Evolutionary conservation across 352 stramenopile genomes (phyloP), one percentile per base, ranked within the genome.

Genomic region (Globisporangium nunn): DNA sequence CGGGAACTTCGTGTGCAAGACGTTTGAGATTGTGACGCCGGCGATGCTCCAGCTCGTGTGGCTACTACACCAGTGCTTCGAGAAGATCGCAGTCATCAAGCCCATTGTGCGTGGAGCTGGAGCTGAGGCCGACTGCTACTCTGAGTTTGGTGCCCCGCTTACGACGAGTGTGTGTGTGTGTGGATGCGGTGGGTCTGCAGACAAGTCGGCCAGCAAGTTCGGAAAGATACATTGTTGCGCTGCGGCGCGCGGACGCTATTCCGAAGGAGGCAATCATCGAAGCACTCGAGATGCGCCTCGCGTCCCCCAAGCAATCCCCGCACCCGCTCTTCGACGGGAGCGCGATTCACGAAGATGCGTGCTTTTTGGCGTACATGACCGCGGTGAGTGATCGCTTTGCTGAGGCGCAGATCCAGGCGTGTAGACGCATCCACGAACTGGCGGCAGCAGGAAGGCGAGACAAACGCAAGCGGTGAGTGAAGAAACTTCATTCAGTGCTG

Each of bases 141-240:
- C 56, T 23, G 23, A 23, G 23, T 23, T 23, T 66, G 11, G 8
- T 33, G 52, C 4, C n/a, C 14, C 44, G 28, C 37, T 43, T 14
- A 43, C 1, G 10, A 7, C 33, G 33, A 5, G 5, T 37, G 33
- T 37, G 4, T 5, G 33, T 37, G 33, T 8, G 4, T 8, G 33
- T 37, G 33, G 5, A 37, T 37, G 33, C 8, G 35, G 35, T 14
- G 35, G 35, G 2, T 41, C 18, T 58, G 3, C 54, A 93, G 83
- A 90, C 81, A 1, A 91, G 79, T 68, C 77, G 83, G 10, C 83
- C 83, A 10, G 83, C 80, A 6, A 93, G 83, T 45, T 93, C 83
- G 0, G 83, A 93, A 67, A 67, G 83, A 18, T 93, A 91, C 50
- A 55, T 93, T 29, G 63, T 89, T 5, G 71, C 69, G 3, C 58